Evolutionary conservation across 805 yeast species (phyloP).

Genomic region (Wickerhamomyces xylosicus): DNA sequence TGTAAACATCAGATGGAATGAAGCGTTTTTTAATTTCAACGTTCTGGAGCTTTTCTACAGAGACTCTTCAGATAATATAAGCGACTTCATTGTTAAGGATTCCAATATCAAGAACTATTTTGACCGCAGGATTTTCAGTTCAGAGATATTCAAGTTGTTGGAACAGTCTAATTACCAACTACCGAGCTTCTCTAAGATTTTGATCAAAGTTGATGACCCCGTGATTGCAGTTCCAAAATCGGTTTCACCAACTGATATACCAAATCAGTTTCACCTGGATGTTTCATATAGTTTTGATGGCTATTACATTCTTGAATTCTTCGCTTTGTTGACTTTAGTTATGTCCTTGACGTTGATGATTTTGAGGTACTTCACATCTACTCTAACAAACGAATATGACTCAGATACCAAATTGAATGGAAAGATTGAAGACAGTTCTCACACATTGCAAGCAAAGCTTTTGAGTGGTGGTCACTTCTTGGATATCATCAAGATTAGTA

Average conservation of each 20-base stretch:
- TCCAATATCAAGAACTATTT: constrained; percentile 7
- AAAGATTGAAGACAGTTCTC: constrained; percentile 9
- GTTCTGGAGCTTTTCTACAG: background rate
- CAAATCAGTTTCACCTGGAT: constrained; percentile 11
- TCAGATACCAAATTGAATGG: constrained; percentile 4
- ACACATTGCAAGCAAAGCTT: constrained; percentile 26
- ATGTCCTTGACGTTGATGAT: background rate
- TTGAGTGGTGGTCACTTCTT: constrained; percentile 43
- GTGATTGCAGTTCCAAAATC: constrained; percentile 9
- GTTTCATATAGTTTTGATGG: constrained; percentile 34
- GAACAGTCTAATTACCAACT: background rate
- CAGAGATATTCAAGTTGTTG: constrained; percentile 10
- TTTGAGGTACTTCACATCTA: constrained; percentile 27
- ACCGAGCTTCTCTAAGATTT: constrained; percentile 4
- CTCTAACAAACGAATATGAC: constrained; percentile 13
- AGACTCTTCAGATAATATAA: background rate
- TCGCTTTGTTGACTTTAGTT: constrained; percentile 34
- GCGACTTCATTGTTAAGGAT: background rate
- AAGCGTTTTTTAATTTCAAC: constrained; percentile 7
- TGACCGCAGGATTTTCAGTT: constrained; percentile 12
- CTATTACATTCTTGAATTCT: constrained; percentile 46
- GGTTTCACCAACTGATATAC: background rate
- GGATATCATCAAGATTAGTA: constrained; percentile 51
- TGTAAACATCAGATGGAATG: constrained; percentile 26
- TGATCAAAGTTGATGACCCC: constrained; percentile 20